Base-by-base conservation (phyloP, 257 asterid species). In the Ligustrum vulgare region DNA sequence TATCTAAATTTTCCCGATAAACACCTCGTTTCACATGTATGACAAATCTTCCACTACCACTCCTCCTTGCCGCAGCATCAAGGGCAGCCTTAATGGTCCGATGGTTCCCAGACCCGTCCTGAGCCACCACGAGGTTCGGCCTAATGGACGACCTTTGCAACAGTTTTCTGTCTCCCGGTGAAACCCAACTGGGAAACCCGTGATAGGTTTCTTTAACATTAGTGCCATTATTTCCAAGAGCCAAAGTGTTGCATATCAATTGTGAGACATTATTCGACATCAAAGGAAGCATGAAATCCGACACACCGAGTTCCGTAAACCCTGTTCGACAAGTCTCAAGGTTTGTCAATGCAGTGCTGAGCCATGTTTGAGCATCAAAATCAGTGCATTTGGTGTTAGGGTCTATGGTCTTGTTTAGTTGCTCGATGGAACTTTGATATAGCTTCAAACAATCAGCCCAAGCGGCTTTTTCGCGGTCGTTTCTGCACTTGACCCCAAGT, bases 301-400 rank as follows among this genome's bases (percentile, higher is more conserved):
- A 12, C 41, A 82, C 90, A 1, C 90, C 87, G 34, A 92, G 83
- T 79, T 92, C 98, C 0, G 7, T 23, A 74, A 93, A 87, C 25
- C 98, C 98, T 0, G 88, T 70, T n/a, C 80, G 85, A 23, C 97
- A 93, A 1, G 97, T 93, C 62, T 93, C 93, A 5, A 91, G 80
- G 78, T 89, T 86, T 12, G 97, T 93, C 37, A 93, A 54, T 0
- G 98, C 91, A 9, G 96, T 75, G 74, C 97, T 93, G 1, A 93
- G 85, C 96, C 97, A 93, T 0, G 97, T 93, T 63, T 91, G 97
- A 0, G 79, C 35, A 70, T 92, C 98, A 23, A 83, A 88, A 8
- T 81, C 87, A 7, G 83, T 89, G 62, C 93, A 84, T 16, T 80
- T 85, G 12, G 72, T 58, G 79, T 3, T 41, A 37, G 89, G 74